Percentiles rank a stretch among this genome's conserved stretches.
phyloP scores from a whole-genome alignment of 2,329 filamentous ascomycete genomes.

The Pseudogymnoascus verrucosus region DNA sequence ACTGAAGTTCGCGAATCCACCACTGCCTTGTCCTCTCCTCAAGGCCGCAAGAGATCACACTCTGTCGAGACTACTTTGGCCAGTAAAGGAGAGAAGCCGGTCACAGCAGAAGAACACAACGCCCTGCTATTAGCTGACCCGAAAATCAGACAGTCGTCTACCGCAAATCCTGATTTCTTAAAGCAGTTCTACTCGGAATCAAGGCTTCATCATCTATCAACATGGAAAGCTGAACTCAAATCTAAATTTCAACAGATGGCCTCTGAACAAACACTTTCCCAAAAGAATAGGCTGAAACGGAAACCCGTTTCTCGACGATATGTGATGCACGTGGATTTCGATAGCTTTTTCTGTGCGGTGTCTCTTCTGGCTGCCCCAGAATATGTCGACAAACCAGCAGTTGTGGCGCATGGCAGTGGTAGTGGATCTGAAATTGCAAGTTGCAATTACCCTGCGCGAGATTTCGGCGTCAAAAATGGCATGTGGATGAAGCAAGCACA shows the following conservation, averaged over 20 bases:
- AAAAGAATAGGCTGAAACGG: slow-evolving; percentile 39
- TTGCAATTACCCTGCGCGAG: slow-evolving; percentile 87
- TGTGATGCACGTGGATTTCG: slow-evolving; percentile 93
- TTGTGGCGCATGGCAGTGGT: slow-evolving; percentile 80
- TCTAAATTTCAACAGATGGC: slow-evolving; percentile 76
- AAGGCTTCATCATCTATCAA: slow-evolving; percentile 85
- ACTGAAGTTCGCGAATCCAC: not conserved
- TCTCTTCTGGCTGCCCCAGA: slow-evolving; percentile 68
- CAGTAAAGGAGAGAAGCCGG: not conserved
- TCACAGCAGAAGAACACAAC: slow-evolving; percentile 88
- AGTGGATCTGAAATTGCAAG: slow-evolving; percentile 91
- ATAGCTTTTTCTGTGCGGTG: slow-evolving; percentile 95
- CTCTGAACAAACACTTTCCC: slow-evolving; percentile 53
- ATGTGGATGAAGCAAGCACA: slow-evolving; percentile 98
- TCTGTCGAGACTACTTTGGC: not conserved
- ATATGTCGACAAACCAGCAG: slow-evolving; percentile 68
- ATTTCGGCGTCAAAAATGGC: slow-evolving; percentile 85
- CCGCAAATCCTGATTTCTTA: slow-evolving; percentile 86
- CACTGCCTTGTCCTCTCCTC: not conserved
- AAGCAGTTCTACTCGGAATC: slow-evolving; percentile 95
- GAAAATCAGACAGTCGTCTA: slow-evolving; percentile 77
- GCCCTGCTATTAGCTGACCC: slow-evolving; percentile 76
- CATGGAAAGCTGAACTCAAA: slow-evolving; percentile 94
- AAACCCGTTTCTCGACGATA: slow-evolving; percentile 64
- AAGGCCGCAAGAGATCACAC: not conserved